A percentile compares a stretch with the other conserved stretches of the same genome.
These are phyloP conservation scores for Quercus mongolica DNA, from an alignment of 306 rosid species.

Conservation along the genomic window DNA sequence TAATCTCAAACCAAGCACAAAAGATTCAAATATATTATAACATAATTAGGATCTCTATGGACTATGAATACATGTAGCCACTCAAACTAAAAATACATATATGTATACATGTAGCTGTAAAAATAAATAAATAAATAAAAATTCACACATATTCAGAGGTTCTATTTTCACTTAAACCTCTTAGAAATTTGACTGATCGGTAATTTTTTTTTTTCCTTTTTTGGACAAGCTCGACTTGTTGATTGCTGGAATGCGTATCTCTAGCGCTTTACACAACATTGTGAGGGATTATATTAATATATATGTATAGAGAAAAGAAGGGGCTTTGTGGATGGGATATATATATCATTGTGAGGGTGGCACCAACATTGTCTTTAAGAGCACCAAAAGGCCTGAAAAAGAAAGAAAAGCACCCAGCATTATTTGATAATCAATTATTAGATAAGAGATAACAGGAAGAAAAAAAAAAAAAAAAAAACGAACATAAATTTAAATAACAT, in stretches of 20 bases:
- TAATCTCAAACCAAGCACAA: neutral
- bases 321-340: neutral
- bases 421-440: neutral
- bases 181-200: neutral
- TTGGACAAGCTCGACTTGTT: neutral
- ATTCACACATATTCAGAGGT: neutral
- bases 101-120: neutral
- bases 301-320: neutral
- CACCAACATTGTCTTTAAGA: slow-evolving; percentile 3
- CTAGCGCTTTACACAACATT: neutral
- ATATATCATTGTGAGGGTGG: neutral
- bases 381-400: neutral
- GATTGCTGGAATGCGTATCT: neutral
- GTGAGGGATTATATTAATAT: neutral
- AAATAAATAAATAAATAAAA: too few species aligned
- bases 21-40: neutral
- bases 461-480: neutral
- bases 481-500: too few species aligned
- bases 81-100: neutral
- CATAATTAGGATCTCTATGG: neutral
- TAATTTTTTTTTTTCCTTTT: neutral
- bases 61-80: neutral
- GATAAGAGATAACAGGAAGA: neutral
- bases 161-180: neutral
- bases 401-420: neutral